These are phyloP conservation scores for Rhizoctonia solani DNA, from an alignment of 1,284 basidiomycete genomes.

Conservation along the genomic window DNA sequence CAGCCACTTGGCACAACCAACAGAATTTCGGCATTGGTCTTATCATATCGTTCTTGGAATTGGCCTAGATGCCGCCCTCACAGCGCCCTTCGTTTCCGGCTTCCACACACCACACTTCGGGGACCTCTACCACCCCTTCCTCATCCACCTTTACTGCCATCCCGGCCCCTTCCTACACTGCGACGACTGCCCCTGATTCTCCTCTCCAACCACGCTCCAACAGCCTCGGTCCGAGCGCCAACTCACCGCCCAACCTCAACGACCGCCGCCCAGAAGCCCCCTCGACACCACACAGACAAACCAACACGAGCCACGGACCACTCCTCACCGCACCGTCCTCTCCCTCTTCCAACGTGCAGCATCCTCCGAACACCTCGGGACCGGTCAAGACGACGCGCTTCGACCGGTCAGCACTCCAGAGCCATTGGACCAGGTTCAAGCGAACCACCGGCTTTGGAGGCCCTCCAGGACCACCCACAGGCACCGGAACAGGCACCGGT, in stretches of 20 bases:
- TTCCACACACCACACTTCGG: not conserved
- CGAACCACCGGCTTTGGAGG: constrained; percentile 23
- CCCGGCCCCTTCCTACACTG: not conserved
- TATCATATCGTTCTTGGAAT: not conserved
- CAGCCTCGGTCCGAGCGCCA: not conserved
- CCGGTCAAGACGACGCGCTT: constrained; percentile 24
- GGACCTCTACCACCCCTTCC: constrained; percentile 2
- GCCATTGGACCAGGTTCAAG: constrained; percentile 26
- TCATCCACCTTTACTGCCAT: not conserved
- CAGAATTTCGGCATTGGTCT: not conserved
- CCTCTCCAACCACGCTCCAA: not conserved
- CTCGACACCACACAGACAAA: not conserved
- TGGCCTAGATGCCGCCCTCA: constrained; percentile 4
- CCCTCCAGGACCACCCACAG: not conserved
- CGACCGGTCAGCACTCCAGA: constrained; percentile 26
- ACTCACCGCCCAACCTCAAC: not conserved
- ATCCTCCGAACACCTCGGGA: not conserved
- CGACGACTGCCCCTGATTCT: not conserved
- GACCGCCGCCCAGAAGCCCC: not conserved
- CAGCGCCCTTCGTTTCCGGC: not conserved
- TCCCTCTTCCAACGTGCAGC: no score
- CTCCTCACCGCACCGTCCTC: no score
- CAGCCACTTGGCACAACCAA: constrained; percentile 17
- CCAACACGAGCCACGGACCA: not conserved
- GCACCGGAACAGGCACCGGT: constrained; percentile 25